phyloP scores from a whole-genome alignment of 768 basidiomycete genomes.

The Cystofilobasidium capitatum region DNA sequence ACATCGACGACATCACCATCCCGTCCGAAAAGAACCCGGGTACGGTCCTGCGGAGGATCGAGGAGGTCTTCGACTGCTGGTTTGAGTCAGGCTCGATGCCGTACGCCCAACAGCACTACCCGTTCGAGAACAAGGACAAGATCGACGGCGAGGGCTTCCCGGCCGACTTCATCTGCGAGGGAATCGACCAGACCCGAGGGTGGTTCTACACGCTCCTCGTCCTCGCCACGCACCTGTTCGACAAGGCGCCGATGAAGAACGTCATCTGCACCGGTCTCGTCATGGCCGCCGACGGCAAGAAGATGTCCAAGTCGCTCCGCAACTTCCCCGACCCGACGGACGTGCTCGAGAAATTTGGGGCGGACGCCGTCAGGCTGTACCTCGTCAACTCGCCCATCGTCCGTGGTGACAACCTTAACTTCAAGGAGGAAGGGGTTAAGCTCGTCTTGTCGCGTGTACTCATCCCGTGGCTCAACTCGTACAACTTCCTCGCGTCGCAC shows the following conservation, averaged over 20 bases:
- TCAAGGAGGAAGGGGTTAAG: conserved; percentile 95
- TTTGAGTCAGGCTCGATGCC: conserved; percentile 99
- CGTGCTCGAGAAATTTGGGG: conserved; percentile 82
- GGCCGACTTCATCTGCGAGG: conserved; percentile 94
- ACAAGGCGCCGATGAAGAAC: conserved; percentile 93
- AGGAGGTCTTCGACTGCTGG: conserved; percentile 99
- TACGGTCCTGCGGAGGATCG: conserved; percentile 62
- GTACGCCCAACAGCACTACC: conserved; percentile 93
- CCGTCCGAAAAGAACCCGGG: conserved; percentile 86
- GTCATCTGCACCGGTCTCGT: conserved; percentile 92
- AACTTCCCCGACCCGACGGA: conserved; percentile 95
- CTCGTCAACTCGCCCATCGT: conserved; percentile 98
- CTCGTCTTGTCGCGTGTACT: conserved; percentile 95
- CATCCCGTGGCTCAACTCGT: conserved; percentile 94
- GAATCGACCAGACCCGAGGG: conserved; percentile 96
- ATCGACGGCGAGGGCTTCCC: conserved; percentile 79
- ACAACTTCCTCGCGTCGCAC: conserved; percentile 98
- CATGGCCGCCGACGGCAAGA: conserved; percentile 92
- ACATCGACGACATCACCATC: conserved; percentile 91
- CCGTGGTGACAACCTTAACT: conserved; percentile 90
- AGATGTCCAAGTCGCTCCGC: conserved; percentile 96
- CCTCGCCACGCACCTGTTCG: conserved; percentile 88
- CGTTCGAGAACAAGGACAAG: conserved; percentile 75
- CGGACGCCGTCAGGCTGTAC: conserved; percentile 95
- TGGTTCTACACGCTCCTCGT: conserved; percentile 99